A percentile compares a stretch with the other conserved stretches of the same genome.
phyloP scores from a whole-genome alignment of 345 rosid genomes.

The Brassica incana region DNA sequence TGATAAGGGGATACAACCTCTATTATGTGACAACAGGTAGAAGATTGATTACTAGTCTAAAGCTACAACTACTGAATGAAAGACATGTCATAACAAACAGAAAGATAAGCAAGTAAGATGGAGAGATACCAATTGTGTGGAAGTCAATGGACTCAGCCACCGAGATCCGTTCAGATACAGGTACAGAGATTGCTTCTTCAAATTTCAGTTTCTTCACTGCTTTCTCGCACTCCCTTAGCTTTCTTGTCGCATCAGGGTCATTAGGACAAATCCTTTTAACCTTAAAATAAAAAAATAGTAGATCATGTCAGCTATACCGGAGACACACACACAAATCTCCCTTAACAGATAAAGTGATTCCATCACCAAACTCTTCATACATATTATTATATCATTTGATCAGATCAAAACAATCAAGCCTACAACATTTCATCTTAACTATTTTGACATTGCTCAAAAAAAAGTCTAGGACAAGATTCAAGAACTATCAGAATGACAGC shows the following conservation, averaged over 20 bases:
- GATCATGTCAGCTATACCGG: conserved; percentile 2
- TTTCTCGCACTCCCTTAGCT: conserved; percentile 89
- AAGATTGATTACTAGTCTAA: conserved; percentile 42
- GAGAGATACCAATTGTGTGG: conserved; percentile 64
- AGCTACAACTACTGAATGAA: conserved; percentile 37
- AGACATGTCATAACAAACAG: conserved; percentile 18
- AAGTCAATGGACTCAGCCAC: conserved; percentile 88
- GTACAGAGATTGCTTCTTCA: conserved; percentile 93
- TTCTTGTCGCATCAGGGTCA: conserved; percentile 94
- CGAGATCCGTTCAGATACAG: conserved; percentile 66
- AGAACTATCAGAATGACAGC: conserved; percentile 4
- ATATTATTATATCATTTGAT: conserved; percentile 13
- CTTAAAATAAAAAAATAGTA: conserved; percentile 41
- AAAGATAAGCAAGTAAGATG: neutral
- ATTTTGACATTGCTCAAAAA: neutral
- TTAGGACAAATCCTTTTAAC: conserved; percentile 82
- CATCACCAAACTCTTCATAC: neutral
- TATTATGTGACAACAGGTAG: conserved; percentile 53
- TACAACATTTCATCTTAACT: neutral
- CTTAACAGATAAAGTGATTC: neutral
- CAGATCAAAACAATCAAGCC: conserved; percentile 18
- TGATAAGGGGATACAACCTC: neutral
- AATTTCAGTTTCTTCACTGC: conserved; percentile 93
- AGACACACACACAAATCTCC: neutral
- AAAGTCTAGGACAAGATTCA: neutral